Evolutionary conservation across 306 rosid species (phyloP).

Genomic region (Lathyrus tuberosus): DNA sequence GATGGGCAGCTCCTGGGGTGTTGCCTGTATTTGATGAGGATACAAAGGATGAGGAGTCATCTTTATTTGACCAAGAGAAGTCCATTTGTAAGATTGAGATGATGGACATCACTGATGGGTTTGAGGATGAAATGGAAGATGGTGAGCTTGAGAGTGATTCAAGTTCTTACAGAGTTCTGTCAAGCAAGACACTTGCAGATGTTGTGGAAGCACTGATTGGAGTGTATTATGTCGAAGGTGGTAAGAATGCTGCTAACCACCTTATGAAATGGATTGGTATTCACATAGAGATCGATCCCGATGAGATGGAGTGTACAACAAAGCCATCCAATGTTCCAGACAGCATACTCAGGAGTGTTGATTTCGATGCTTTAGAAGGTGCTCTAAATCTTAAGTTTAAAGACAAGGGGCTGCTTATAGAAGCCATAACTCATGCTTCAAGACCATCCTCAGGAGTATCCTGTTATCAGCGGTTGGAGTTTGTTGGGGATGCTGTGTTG

Average conservation of each 20-base stretch:
- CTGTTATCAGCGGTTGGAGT: conserved; percentile 97
- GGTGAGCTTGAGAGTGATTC: conserved; percentile 94
- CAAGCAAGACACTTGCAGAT: conserved; percentile 99
- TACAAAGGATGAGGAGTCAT: conserved; percentile 80
- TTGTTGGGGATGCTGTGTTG: conserved; percentile 96
- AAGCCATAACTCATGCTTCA: conserved; percentile 97
- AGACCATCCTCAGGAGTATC: conserved; percentile 97
- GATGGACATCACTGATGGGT: conserved; percentile 47
- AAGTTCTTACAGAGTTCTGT: conserved; percentile 90
- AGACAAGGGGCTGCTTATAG: conserved; percentile 81
- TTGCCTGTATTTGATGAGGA: conserved; percentile 93
- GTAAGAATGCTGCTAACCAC: conserved; percentile 87
- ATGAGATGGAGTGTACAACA: conserved; percentile 58
- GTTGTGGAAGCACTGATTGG: conserved; percentile 98
- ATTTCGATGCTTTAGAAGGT: conserved; percentile 80
- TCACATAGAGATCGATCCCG: conserved; percentile 81
- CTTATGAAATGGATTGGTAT: conserved; percentile 98
- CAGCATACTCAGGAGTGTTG: conserved; percentile 69
- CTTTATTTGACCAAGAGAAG: conserved; percentile 73
- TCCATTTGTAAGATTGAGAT: conserved; percentile 45
- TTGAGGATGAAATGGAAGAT: conserved; percentile 84
- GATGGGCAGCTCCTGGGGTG: conserved; percentile 99
- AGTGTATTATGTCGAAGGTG: conserved; percentile 92
- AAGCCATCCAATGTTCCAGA: conserved; percentile 72
- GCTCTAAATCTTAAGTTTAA: conserved; percentile 68